Percentiles rank a stretch among this genome's conserved stretches.
Evolutionary conservation across 257 asterid genomes (phyloP).

Genomic region (Jacaranda mimosifolia): DNA sequence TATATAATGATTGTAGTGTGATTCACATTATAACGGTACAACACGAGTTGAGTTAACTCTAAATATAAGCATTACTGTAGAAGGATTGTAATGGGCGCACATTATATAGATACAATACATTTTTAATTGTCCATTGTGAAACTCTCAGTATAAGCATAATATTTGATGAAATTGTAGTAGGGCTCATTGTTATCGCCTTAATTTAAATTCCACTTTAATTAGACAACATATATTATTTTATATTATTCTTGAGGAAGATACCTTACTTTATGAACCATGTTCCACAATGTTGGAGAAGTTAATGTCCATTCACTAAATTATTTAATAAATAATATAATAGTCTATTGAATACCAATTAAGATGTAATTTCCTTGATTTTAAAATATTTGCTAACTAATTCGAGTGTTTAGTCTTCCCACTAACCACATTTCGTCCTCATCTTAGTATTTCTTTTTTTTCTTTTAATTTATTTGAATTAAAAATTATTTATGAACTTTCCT

Average conservation of each 20-base stretch:
- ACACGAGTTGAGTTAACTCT: no score
- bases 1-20: no score
- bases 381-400: not conserved
- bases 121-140: no score
- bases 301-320: not conserved
- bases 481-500: not conserved
- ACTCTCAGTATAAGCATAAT: no score
- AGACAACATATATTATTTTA: not conserved
- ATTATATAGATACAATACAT: no score
- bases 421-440: slow-evolving; percentile 6
- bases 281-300: not conserved
- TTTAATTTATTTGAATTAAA: not conserved
- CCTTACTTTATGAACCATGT: slow-evolving; percentile 2
- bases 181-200: not conserved
- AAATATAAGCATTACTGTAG: no score
- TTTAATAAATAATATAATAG: not conserved
- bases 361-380: not conserved
- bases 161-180: no score
- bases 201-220: not conserved
- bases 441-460: not conserved
- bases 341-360: not conserved
- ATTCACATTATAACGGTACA: no score
- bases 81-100: no score
- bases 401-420: slow-evolving; percentile 16
- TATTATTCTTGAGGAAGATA: not conserved